These are phyloP conservation scores for Sporothrix curviconia DNA, from an alignment of 2,329 filamentous ascomycete species.

Conservation along the genomic window DNA sequence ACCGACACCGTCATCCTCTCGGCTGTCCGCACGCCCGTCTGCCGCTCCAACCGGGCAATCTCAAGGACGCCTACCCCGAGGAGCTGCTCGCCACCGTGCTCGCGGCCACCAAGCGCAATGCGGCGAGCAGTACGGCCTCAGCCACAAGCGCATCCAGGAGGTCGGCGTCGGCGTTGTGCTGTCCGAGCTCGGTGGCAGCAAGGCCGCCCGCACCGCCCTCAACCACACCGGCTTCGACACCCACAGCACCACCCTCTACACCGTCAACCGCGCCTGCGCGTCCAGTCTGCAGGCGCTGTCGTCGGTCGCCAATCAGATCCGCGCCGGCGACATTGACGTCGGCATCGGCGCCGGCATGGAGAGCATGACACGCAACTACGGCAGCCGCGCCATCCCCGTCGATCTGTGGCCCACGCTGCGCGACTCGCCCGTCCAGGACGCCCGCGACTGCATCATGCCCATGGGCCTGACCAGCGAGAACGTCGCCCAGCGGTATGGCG, in stretches of 20 bases:
- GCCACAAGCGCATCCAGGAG: slow-evolving; percentile 66
- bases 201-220: slow-evolving; percentile 85
- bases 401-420: slow-evolving; percentile 70
- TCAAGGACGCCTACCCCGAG: slow-evolving; percentile 86
- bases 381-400: slow-evolving; percentile 72
- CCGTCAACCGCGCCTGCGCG: slow-evolving; percentile 81
- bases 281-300: slow-evolving; percentile 73
- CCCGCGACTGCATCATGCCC: slow-evolving; percentile 82
- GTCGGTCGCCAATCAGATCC: slow-evolving; percentile 65
- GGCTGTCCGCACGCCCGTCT: slow-evolving; percentile 81
- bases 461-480: slow-evolving; percentile 93
- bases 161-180: slow-evolving; percentile 83
- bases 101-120: slow-evolving; percentile 55
- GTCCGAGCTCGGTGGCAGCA: slow-evolving; percentile 81
- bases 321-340: slow-evolving; percentile 61
- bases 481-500: slow-evolving; percentile 69
- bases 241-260: slow-evolving; percentile 67
- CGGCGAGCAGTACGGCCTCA: slow-evolving; percentile 61
- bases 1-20: slow-evolving; percentile 84
- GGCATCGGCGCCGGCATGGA: slow-evolving; percentile 90
- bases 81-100: slow-evolving; percentile 68
- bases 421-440: slow-evolving; percentile 58
- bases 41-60: slow-evolving; percentile 74
- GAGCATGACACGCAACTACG: slow-evolving; percentile 93
- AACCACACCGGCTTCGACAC: slow-evolving; percentile 72